Evolutionary conservation across 2,329 filamentous ascomycete genomes (phyloP).

Genomic region (Penicillium thymicola): DNA sequence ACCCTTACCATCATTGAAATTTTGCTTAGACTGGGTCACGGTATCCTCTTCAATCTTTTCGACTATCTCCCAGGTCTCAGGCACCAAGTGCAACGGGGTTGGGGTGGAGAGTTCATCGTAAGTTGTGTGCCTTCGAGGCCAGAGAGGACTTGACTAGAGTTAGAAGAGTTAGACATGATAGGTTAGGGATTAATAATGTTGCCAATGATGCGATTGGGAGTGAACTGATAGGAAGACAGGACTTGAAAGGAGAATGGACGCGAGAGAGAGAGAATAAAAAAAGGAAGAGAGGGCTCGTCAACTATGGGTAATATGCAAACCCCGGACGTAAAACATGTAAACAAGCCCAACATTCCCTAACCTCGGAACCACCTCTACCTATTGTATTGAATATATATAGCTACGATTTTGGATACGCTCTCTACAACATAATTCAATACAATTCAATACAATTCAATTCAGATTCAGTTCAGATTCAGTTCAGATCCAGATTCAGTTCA

Average conservation of each 20-base stretch:
- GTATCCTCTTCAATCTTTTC: background rate
- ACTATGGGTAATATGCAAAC: background rate
- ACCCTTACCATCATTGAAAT: background rate
- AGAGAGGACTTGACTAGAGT: background rate
- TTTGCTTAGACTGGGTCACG: background rate
- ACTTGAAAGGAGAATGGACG: background rate
- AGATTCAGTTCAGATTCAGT: too few species aligned
- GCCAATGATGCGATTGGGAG: background rate
- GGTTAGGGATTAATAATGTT: background rate
- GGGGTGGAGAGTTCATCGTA: background rate
- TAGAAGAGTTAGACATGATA: slow-evolving; percentile 1
- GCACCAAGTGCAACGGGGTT: background rate
- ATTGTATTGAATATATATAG: too few species aligned
- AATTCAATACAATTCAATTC: too few species aligned
- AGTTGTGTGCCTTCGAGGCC: background rate
- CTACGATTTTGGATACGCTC: too few species aligned
- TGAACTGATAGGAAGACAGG: background rate
- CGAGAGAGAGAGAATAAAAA: background rate
- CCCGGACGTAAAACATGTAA: too few species aligned
- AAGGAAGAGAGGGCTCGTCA: background rate
- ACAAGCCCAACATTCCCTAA: too few species aligned
- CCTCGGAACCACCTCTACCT: too few species aligned
- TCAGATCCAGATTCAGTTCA: too few species aligned
- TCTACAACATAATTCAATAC: too few species aligned
- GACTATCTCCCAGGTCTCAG: background rate